Evolutionary conservation across 257 asterid species (phyloP).

Genomic region (Solanum clarkiae): DNA sequence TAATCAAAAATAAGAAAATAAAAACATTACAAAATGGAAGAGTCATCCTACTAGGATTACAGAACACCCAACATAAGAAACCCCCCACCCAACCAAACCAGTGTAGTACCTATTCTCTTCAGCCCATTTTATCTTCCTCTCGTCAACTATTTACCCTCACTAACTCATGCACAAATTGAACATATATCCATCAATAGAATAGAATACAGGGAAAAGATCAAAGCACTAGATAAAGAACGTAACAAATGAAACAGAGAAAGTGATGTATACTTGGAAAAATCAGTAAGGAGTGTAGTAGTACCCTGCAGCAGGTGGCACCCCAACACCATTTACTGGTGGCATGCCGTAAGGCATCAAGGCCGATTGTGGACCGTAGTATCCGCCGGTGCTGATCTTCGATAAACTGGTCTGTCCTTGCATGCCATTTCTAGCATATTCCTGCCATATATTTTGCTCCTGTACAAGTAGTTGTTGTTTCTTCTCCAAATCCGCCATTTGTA

Average conservation of each 20-base stretch:
- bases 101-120: slow-evolving; percentile 5
- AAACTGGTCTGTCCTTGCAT: slow-evolving; percentile 74
- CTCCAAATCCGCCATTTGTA: slow-evolving; percentile 82
- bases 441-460: slow-evolving; percentile 79
- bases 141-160: slow-evolving; percentile 3
- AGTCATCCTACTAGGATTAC: background rate
- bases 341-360: slow-evolving; percentile 49
- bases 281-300: slow-evolving; percentile 44
- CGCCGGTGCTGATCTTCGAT: slow-evolving; percentile 48
- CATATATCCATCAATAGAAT: slow-evolving; percentile 15
- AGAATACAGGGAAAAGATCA: slow-evolving; percentile 16
- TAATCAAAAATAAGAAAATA: slow-evolving; percentile 3
- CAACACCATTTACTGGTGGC: slow-evolving; percentile 46
- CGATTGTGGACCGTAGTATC: slow-evolving; percentile 44
- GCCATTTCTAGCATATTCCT: slow-evolving; percentile 58
- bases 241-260: background rate
- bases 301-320: slow-evolving; percentile 22
- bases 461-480: slow-evolving; percentile 61
- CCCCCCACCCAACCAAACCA: background rate
- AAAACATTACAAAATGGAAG: background rate
- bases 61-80: slow-evolving; percentile 18
- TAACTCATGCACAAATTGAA: slow-evolving; percentile 23
- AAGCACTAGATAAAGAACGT: background rate
- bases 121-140: slow-evolving; percentile 22
- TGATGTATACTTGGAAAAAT: background rate